Conservation (phyloP, 441 rosid genomes). For the Geranium incanum region DNA sequence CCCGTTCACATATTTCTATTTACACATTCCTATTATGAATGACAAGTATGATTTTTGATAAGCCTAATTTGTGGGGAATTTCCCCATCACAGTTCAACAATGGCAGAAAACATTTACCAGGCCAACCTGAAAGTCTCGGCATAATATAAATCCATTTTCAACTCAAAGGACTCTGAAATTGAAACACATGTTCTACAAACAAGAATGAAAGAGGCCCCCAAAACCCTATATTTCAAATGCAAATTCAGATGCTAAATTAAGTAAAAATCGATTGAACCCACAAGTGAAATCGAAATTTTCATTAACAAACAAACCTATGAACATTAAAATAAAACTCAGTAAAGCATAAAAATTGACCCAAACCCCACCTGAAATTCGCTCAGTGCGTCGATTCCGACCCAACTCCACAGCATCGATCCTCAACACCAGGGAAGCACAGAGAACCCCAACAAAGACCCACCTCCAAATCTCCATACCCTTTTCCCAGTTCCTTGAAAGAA, state of each 20-base stretch:
- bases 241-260: not conserved
- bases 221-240: not conserved
- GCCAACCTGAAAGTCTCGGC: not conserved
- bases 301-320: not conserved
- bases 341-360: not conserved
- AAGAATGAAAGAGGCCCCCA: not conserved
- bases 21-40: not conserved
- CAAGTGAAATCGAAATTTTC: not conserved
- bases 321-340: not conserved
- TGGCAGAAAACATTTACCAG: not conserved
- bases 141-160: too few relatives aligned
- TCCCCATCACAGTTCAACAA: not conserved
- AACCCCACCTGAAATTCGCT: conserved; percentile 73
- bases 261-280: not conserved
- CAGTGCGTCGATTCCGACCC: conserved; percentile 63
- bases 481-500: conserved; percentile 5
- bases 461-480: conserved; percentile 46
- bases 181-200: not conserved
- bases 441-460: conserved; percentile 42
- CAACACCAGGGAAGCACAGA: conserved; percentile 31
- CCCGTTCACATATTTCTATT: not conserved
- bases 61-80: not conserved
- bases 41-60: not conserved
- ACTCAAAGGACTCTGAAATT: not conserved
- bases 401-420: conserved; percentile 47